A percentile compares a stretch with the other conserved stretches of the same genome.
These are phyloP conservation scores for Solanum acaule DNA, from an alignment of 257 asterid genomes.

Conservation along the genomic window DNA sequence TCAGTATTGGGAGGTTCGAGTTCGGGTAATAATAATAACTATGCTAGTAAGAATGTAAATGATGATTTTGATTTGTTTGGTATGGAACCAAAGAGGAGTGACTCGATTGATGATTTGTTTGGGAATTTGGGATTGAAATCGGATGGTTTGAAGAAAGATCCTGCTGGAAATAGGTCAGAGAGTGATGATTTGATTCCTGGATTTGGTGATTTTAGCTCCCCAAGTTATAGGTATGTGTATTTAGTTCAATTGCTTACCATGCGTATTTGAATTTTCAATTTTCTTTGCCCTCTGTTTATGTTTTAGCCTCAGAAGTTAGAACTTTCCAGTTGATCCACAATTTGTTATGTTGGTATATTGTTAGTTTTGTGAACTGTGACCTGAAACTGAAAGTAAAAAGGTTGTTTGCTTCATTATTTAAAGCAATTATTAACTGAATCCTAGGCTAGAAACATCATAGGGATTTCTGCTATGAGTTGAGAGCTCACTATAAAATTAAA, in stretches of 20 bases:
- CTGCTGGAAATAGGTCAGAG: slow-evolving; percentile 19
- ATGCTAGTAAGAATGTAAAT: slow-evolving; percentile 12
- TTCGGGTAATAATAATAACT: background rate
- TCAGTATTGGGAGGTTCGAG: slow-evolving; percentile 31
- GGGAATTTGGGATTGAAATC: slow-evolving; percentile 34
- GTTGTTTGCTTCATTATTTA: background rate
- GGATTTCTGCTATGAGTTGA: background rate
- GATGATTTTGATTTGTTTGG: slow-evolving; percentile 42
- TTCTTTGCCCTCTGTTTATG: background rate
- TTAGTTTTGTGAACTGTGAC: background rate
- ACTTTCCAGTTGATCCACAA: background rate
- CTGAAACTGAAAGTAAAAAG: background rate
- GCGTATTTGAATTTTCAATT: background rate
- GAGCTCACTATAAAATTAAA: background rate
- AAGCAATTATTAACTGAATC: background rate
- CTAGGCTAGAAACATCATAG: background rate
- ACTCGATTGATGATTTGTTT: slow-evolving; percentile 42
- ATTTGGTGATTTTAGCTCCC: slow-evolving; percentile 32
- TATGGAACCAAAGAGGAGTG: slow-evolving; percentile 15
- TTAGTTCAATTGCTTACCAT: background rate
- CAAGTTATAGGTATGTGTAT: slow-evolving; percentile 21
- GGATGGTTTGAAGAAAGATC: slow-evolving; percentile 3
- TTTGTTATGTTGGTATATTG: background rate
- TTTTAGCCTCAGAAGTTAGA: background rate
- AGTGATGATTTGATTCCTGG: slow-evolving; percentile 52